Evolutionary conservation across 768 basidiomycete genomes (phyloP).

Genomic region (Suillus luteus): DNA sequence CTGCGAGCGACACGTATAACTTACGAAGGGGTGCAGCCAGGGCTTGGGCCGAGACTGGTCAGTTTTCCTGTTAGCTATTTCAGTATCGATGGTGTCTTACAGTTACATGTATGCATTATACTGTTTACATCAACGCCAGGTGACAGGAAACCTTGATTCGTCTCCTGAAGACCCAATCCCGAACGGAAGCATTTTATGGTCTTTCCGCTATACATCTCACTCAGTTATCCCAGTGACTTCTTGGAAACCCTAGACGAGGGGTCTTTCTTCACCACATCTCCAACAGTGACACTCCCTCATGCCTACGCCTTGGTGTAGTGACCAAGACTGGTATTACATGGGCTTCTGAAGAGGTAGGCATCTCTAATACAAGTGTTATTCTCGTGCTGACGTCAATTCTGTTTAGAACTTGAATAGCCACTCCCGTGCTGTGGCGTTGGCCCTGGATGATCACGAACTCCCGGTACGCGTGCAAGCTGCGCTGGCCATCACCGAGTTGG

Average conservation of each 20-base stretch:
- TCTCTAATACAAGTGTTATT: background rate
- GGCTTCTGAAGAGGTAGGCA: conserved; percentile 59
- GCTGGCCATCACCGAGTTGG: conserved; percentile 77
- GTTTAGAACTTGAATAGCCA: conserved; percentile 60
- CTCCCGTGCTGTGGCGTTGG: conserved; percentile 65
- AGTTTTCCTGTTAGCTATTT: conserved; percentile 14
- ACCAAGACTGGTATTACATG: conserved; percentile 70
- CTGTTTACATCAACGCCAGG: conserved; percentile 85
- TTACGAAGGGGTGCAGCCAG: conserved; percentile 88
- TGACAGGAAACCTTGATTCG: conserved; percentile 44
- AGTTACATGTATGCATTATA: conserved; percentile 95
- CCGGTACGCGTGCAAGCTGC: conserved; percentile 86
- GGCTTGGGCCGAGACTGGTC: conserved; percentile 92
- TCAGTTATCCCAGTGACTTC: conserved; percentile 63
- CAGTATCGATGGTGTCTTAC: conserved; percentile 6
- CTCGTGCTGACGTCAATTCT: background rate
- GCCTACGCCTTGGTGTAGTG: conserved; percentile 57
- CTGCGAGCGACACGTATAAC: conserved; percentile 78
- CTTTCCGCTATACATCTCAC: background rate
- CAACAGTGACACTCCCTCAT: conserved; percentile 52
- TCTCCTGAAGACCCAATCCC: conserved; percentile 41
- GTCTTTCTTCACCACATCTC: conserved; percentile 71
- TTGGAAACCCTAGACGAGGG: conserved; percentile 86
- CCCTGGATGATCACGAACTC: conserved; percentile 75
- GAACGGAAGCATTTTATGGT: conserved; percentile 1